Evolutionary conservation across 2,329 filamentous ascomycete genomes (phyloP).

Genomic region (Phyllosticta paracitricarpa): DNA sequence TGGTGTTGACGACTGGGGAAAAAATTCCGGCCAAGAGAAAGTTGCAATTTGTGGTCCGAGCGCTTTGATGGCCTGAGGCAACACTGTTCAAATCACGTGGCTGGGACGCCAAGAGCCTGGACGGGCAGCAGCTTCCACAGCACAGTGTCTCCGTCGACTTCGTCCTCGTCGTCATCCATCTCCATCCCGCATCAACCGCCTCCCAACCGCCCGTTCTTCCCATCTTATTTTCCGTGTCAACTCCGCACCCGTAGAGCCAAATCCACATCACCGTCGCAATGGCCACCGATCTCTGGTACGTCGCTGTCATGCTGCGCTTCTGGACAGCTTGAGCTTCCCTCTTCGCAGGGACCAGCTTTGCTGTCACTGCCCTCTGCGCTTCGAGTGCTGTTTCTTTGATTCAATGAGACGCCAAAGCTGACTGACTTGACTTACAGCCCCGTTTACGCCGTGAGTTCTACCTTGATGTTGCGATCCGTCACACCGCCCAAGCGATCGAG

Average conservation of each 20-base stretch:
- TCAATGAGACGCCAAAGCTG: conserved; percentile 28
- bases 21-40: not conserved
- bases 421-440: conserved; percentile 52
- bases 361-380: conserved; percentile 4
- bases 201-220: conserved; percentile 15
- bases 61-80: not conserved
- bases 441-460: conserved; percentile 90
- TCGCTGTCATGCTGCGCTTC: conserved; percentile 26
- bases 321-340: conserved; percentile 9
- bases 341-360: not conserved
- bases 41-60: not conserved
- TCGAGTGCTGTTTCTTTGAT: not conserved
- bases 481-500: not conserved
- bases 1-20: not conserved
- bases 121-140: conserved; percentile 6
- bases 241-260: not conserved
- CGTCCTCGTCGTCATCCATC: conserved; percentile 8
- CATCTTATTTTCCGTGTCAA: conserved; percentile 16
- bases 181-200: conserved; percentile 17
- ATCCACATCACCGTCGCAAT: conserved; percentile 44
- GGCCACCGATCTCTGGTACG: conserved; percentile 75
- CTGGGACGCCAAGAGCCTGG: conserved; percentile 2
- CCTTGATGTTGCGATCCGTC: conserved; percentile 3
- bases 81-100: not conserved
- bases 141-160: conserved; percentile 1